These are phyloP conservation scores for Neurospora sp. DNA, from an alignment of 495 filamentous ascomycete species.

Conservation along the genomic window DNA sequence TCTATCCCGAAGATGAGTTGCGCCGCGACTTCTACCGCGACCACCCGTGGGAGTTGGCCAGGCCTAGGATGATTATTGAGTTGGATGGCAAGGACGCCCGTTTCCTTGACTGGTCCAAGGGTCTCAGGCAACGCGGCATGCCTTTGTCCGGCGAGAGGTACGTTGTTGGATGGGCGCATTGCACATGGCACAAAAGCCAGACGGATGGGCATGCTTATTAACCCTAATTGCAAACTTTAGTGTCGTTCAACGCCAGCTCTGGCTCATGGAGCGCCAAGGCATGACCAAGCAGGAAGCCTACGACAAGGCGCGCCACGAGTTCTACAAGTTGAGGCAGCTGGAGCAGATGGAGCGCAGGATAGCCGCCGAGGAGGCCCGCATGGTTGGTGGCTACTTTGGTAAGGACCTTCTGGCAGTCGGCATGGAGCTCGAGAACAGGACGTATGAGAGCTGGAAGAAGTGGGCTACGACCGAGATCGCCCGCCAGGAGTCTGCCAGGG, in stretches of 20 bases:
- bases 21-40: conserved; percentile 76
- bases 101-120: conserved; percentile 66
- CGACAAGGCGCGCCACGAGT: conserved; percentile 79
- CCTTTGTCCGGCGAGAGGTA: conserved; percentile 80
- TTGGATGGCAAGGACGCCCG: conserved; percentile 71
- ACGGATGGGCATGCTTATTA: neutral
- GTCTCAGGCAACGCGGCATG: conserved; percentile 66
- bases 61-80: conserved; percentile 77
- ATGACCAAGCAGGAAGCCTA: conserved; percentile 63
- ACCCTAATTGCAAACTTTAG: conserved; percentile 34
- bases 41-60: conserved; percentile 94
- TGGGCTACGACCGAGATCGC: conserved; percentile 53
- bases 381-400: conserved; percentile 79
- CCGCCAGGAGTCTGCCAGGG: conserved; percentile 32
- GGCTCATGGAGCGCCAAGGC: conserved; percentile 58
- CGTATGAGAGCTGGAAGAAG: conserved; percentile 69
- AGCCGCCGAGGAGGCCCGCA: conserved; percentile 77
- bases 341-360: conserved; percentile 79
- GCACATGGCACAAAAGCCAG: neutral
- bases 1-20: conserved; percentile 78
- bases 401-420: conserved; percentile 61
- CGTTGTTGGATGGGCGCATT: conserved; percentile 1
- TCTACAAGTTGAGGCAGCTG: conserved; percentile 71
- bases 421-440: conserved; percentile 69
- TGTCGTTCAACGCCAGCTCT: conserved; percentile 87